Percentiles rank a stretch among this genome's conserved stretches.
These are phyloP conservation scores for Debaryomyces robertsiae DNA, from an alignment of 1,139 yeast genomes.

Conservation along the genomic window DNA sequence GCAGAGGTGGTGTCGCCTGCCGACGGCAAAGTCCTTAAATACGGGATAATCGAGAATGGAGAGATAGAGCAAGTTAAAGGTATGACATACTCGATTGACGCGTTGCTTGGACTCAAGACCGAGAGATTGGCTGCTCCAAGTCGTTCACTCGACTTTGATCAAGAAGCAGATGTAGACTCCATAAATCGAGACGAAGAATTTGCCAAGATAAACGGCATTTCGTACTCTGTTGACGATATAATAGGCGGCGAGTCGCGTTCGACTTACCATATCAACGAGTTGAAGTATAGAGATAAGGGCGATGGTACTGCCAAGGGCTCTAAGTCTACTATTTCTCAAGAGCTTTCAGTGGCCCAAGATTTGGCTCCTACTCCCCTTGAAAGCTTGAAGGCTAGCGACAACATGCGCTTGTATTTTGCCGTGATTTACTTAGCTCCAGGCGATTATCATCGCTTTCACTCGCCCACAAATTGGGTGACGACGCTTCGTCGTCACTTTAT, in stretches of 20 bases:
- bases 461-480: slow-evolving; percentile 96
- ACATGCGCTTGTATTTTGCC: slow-evolving; percentile 76
- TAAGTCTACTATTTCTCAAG: slow-evolving; percentile 38
- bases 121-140: slow-evolving; percentile 62
- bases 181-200: slow-evolving; percentile 69
- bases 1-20: slow-evolving; percentile 83
- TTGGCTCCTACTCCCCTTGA: slow-evolving; percentile 43
- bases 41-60: slow-evolving; percentile 82
- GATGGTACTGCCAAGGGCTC: slow-evolving; percentile 46
- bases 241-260: slow-evolving; percentile 48
- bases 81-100: slow-evolving; percentile 87
- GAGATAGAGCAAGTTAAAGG: slow-evolving; percentile 98
- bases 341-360: slow-evolving; percentile 46
- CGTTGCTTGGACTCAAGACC: slow-evolving; percentile 71
- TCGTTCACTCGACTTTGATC: slow-evolving; percentile 53
- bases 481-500: slow-evolving; percentile 92
- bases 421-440: slow-evolving; percentile 98
- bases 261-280: slow-evolving; percentile 43
- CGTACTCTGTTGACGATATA: slow-evolving; percentile 69
- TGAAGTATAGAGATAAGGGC: slow-evolving; percentile 61
- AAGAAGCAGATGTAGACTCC: slow-evolving; percentile 44
- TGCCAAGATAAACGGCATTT: slow-evolving; percentile 76
- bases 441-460: slow-evolving; percentile 95
- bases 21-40: slow-evolving; percentile 86
- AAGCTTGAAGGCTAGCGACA: slow-evolving; percentile 27